These are phyloP conservation scores for Geopyxis carbonaria DNA, from an alignment of 495 filamentous ascomycete genomes.

Conservation along the genomic window DNA sequence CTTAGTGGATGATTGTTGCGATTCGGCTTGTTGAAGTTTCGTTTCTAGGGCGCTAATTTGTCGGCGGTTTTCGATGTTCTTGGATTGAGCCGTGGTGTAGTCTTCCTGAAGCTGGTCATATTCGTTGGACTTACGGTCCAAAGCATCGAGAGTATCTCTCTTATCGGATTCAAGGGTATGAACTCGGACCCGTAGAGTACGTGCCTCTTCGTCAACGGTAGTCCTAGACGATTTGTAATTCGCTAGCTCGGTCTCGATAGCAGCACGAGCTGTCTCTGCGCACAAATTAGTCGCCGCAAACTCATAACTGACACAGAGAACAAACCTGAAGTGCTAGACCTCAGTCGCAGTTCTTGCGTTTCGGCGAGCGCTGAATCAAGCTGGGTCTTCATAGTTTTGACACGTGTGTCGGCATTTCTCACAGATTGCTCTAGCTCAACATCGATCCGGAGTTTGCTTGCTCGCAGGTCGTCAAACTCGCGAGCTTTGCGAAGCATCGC, in stretches of 20 bases:
- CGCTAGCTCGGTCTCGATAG: conserved; percentile 67
- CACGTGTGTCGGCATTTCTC: conserved; percentile 59
- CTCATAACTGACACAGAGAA: conserved; percentile 5
- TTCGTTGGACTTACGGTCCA: conserved; percentile 77
- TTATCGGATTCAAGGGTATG: conserved; percentile 76
- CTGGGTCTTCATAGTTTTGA: conserved; percentile 58
- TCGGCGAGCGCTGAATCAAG: conserved; percentile 70
- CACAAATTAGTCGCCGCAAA: conserved; percentile 8
- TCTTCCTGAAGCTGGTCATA: conserved; percentile 75
- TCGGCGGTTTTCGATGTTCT: conserved; percentile 62
- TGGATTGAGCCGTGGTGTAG: conserved; percentile 70
- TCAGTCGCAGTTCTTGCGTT: conserved; percentile 56
- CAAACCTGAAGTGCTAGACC: conserved; percentile 65
- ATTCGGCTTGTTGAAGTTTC: conserved; percentile 59
- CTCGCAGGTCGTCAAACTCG: conserved; percentile 58
- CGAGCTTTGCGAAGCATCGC: conserved; percentile 55
- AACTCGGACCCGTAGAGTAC: conserved; percentile 60
- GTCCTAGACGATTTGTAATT: conserved; percentile 58
- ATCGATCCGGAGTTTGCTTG: conserved; percentile 68
- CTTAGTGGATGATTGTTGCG: conserved; percentile 54
- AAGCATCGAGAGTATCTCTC: conserved; percentile 65
- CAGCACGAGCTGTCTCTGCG: conserved; percentile 44
- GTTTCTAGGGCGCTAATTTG: conserved; percentile 67
- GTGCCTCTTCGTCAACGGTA: conserved; percentile 57
- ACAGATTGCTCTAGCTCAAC: conserved; percentile 89